These are phyloP conservation scores for Ceratocystis huliohia DNA, from an alignment of 2,329 filamentous ascomycete species.

Conservation along the genomic window DNA sequence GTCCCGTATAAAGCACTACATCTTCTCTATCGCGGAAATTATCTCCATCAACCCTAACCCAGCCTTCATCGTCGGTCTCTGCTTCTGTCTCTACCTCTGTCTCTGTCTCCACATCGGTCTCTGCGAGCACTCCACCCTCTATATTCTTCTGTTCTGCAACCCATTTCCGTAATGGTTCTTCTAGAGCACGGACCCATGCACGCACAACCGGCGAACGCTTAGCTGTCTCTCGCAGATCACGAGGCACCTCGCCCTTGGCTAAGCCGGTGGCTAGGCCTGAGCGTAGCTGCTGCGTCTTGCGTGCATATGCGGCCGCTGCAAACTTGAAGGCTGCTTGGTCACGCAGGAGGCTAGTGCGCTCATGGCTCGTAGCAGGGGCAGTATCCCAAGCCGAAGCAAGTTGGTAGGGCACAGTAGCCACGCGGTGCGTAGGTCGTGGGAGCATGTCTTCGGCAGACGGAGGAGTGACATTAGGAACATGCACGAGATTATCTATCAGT, in stretches of 20 bases:
- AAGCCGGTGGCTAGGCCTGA: slow-evolving; percentile 33
- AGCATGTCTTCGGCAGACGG: slow-evolving; percentile 75
- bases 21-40: slow-evolving; percentile 35
- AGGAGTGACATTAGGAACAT: slow-evolving; percentile 75
- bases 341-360: slow-evolving; percentile 23
- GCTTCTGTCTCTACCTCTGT: slow-evolving; percentile 26
- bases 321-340: slow-evolving; percentile 40
- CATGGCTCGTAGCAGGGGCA: slow-evolving; percentile 25
- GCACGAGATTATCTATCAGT: slow-evolving; percentile 61
- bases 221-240: slow-evolving; percentile 64
- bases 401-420: slow-evolving; percentile 74
- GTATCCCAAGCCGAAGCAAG: slow-evolving; percentile 74
- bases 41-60: slow-evolving; percentile 66
- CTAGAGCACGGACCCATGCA: slow-evolving; percentile 67
- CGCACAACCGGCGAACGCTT: slow-evolving; percentile 71
- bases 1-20: neutral
- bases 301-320: slow-evolving; percentile 31
- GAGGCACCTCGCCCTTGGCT: slow-evolving; percentile 51
- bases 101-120: slow-evolving; percentile 22
- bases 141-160: slow-evolving; percentile 40
- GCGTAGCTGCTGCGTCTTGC: slow-evolving; percentile 36
- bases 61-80: slow-evolving; percentile 69
- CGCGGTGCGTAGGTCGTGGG: slow-evolving; percentile 65
- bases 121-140: slow-evolving; percentile 18
- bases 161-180: slow-evolving; percentile 70